phyloP scores from a whole-genome alignment of 371 early-diverging fungal genomes.

The Lichtheimia corymbifera region DNA sequence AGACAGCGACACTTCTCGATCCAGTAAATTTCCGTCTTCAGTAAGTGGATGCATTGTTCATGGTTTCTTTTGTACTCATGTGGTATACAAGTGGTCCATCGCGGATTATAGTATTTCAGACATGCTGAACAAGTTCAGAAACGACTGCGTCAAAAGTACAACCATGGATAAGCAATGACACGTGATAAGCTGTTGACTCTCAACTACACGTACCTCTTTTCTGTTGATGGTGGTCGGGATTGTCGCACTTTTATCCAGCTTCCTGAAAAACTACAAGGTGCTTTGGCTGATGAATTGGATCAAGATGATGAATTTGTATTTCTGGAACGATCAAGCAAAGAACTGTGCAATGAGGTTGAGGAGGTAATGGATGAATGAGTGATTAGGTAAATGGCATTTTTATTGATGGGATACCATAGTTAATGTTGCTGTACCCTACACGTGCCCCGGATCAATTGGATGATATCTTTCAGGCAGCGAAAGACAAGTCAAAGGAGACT shows the following conservation, averaged over 20 bases:
- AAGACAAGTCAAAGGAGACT: not conserved
- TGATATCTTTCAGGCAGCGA: not conserved
- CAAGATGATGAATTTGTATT: not conserved
- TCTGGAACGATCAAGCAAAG: not conserved
- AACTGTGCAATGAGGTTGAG: not conserved
- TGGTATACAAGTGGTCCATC: too few relatives aligned
- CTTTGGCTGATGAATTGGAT: slow-evolving; percentile 1
- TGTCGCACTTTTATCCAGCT: not conserved
- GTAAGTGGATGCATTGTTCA: too few relatives aligned
- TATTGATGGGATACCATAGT: not conserved
- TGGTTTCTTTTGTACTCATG: too few relatives aligned
- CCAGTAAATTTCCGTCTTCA: too few relatives aligned
- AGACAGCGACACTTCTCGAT: too few relatives aligned
- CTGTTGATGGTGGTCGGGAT: not conserved
- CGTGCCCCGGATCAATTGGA: not conserved
- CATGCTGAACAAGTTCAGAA: too few relatives aligned
- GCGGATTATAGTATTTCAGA: too few relatives aligned
- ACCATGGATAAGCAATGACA: too few relatives aligned
- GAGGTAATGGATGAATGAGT: not conserved
- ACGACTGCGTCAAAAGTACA: too few relatives aligned
- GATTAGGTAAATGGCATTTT: not conserved
- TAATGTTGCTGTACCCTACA: not conserved
- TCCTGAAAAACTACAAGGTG: not conserved
- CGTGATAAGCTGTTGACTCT: not conserved
- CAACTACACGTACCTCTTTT: not conserved